Evolutionary conservation across 1,284 basidiomycete genomes (phyloP), one percentile per base, ranked within the genome.

Genomic region (Malassezia pachydermatis): DNA sequence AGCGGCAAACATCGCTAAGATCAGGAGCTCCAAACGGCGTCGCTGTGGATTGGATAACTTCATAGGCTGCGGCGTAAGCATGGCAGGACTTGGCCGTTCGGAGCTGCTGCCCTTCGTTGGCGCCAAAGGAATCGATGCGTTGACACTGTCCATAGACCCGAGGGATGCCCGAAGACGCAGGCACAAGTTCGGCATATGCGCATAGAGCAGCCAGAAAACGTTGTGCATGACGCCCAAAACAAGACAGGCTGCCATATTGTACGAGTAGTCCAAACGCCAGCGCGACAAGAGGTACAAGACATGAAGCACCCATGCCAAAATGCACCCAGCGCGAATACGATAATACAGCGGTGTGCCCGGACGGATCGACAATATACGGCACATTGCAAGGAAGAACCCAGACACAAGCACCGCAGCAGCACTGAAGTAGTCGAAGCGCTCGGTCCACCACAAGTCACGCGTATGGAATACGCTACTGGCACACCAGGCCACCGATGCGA

Each of bases 381-480:
- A 56, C 19, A 67, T 43, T 9, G 61, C 67, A 25, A 72, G 74
- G 68, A 89, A 88, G 38, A 94, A 75, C 55, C 84, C 82, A 67
- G 84, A 84, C 81, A 75, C 55, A 42, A 73, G 66, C 35, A 67
- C 83, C 20, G 85, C 74, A 0, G 84, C 89, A 2, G 94, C 94
- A 5, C 86, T 87, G 70, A 96, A 95, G 73, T 98, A 98, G 71
- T 98, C 92, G 60, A 90, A 63, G 57, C 83, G 85, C 73, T 99
- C 94, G 1, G 92, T 98, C 34, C 75, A 72, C 2, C 83, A 80
- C 16, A 81, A 77, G 74, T 96, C 92, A 77, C 94, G 76, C 0
- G 84, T 85, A 70, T 99, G 94, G 66, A 98, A 98, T 10, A 96
- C 78, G 1, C 83, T 75, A 6, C 84, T 88, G 86, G 88, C 94